These are phyloP conservation scores for Arabidopsis arenosa DNA, from an alignment of 345 rosid genomes.

Conservation along the genomic window DNA sequence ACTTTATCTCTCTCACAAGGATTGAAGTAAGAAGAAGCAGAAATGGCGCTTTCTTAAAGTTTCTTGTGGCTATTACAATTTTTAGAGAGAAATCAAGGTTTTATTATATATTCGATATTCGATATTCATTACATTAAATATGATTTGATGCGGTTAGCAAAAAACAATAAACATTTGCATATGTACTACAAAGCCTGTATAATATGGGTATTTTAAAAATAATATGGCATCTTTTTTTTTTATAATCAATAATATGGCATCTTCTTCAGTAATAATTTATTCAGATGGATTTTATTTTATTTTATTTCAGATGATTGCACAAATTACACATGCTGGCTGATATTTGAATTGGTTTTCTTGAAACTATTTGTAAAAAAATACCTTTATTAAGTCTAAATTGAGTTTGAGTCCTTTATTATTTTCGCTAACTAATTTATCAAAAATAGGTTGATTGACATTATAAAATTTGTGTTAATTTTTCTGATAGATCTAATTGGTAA, in stretches of 20 bases:
- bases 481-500: no score
- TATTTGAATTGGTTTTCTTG: conserved; percentile 12
- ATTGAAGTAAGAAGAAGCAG: conserved; percentile 30
- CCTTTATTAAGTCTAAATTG: background rate
- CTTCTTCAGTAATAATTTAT: conserved; percentile 9
- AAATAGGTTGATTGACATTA: no score
- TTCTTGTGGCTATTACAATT: conserved; percentile 39
- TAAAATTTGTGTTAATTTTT: no score
- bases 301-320: background rate
- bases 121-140: conserved; percentile 2
- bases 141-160: background rate
- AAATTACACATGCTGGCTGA: conserved; percentile 6
- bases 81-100: background rate
- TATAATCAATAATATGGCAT: background rate
- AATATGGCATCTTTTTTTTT: background rate
- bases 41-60: conserved; percentile 35
- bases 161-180: background rate
- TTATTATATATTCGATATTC: no score
- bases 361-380: background rate
- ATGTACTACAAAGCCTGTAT: background rate
- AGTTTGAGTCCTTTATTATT: background rate
- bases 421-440: no score
- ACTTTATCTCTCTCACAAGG: conserved; percentile 10
- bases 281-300: background rate
- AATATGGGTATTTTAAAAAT: background rate